Evolutionary conservation across 805 yeast species (phyloP).

Genomic region (Trichomonascus vanleenenianus): DNA sequence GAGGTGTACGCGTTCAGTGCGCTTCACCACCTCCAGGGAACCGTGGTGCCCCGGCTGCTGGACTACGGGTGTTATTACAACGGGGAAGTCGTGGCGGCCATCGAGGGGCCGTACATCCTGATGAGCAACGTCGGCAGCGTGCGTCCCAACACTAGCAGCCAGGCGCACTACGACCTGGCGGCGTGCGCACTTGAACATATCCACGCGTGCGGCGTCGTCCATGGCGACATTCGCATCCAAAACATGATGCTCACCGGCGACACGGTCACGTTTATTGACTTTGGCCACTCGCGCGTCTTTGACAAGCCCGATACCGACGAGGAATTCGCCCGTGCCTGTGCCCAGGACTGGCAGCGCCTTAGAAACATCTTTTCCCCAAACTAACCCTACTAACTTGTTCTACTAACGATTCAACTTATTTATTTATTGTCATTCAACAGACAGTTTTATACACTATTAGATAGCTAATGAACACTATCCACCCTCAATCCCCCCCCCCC

Average conservation of each 20-base stretch:
- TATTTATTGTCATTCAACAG: neutral
- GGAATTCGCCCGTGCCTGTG: neutral
- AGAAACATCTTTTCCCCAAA: neutral
- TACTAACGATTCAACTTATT: neutral
- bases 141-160: neutral
- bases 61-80: neutral
- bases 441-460: neutral
- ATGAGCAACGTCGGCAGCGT: neutral
- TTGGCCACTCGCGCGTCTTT: conserved; percentile 1
- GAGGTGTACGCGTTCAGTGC: neutral
- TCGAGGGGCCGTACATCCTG: neutral
- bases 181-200: neutral
- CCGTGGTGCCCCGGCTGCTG: neutral
- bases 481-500: too few relatives aligned
- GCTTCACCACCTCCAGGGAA: neutral
- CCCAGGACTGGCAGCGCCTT: neutral
- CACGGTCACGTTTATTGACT: neutral
- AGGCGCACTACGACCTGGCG: neutral
- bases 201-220: neutral
- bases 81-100: neutral
- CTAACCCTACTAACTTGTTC: neutral
- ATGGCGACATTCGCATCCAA: neutral
- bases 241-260: neutral
- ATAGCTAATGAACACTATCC: too few relatives aligned
- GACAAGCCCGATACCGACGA: neutral